Evolutionary conservation across 225 moss, liverwort and hornwort genomes (phyloP).

Genomic region (Marchantia polymorpha): DNA sequence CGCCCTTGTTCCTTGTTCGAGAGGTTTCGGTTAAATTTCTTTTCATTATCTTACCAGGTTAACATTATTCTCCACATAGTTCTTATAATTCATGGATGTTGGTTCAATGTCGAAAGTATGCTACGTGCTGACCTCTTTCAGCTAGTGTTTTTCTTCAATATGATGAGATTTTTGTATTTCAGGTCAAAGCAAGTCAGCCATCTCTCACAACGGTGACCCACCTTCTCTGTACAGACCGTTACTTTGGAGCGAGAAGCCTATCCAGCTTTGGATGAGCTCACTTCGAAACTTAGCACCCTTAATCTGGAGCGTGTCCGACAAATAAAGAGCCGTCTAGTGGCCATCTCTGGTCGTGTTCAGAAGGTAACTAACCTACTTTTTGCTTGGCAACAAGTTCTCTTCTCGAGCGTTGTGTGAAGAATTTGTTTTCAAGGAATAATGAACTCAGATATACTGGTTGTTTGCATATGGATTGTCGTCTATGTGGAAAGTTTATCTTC

Average conservation of each 20-base stretch:
- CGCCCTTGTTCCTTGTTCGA: too few relatives aligned
- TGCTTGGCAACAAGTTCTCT: neutral
- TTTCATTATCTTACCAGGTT: neutral
- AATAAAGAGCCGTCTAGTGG: slow-evolving; percentile 95
- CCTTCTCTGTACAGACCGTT: slow-evolving; percentile 51
- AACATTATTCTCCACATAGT: neutral
- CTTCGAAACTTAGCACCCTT: slow-evolving; percentile 85
- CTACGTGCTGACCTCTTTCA: neutral
- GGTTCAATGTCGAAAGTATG: neutral
- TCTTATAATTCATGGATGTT: neutral
- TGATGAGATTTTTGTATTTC: neutral
- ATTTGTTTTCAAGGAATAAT: neutral
- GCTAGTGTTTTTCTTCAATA: neutral
- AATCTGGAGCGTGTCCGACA: slow-evolving; percentile 97
- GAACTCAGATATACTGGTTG: neutral
- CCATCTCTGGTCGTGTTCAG: slow-evolving; percentile 88
- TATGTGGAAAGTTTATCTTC: neutral
- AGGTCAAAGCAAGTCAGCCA: too few relatives aligned
- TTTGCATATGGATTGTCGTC: neutral
- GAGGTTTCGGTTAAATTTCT: neutral
- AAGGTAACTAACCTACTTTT: slow-evolving; percentile 47
- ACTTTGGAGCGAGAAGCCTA: slow-evolving; percentile 84
- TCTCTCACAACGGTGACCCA: neutral
- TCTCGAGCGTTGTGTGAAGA: neutral
- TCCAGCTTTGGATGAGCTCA: slow-evolving; percentile 90